These are phyloP conservation scores for Sporisorium sorghi DNA, from an alignment of 1,284 basidiomycete species.

Conservation along the genomic window DNA sequence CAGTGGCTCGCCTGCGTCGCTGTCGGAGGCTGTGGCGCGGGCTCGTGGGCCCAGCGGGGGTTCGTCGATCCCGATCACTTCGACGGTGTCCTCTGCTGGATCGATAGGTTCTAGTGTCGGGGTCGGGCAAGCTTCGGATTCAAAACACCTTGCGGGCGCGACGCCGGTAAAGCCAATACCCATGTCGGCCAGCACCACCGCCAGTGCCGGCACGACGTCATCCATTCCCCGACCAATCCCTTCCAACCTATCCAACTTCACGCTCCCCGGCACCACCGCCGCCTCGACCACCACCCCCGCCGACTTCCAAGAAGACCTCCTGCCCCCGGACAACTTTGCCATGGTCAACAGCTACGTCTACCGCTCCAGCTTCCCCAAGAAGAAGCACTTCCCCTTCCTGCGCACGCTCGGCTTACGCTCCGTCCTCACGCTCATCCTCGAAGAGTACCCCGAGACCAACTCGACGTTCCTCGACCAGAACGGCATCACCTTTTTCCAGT, in stretches of 20 bases:
- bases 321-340: conserved; percentile 69
- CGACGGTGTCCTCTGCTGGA: conserved; percentile 29
- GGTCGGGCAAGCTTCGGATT: neutral
- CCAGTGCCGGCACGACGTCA: conserved; percentile 10
- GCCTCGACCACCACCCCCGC: neutral
- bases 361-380: conserved; percentile 72
- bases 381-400: conserved; percentile 73
- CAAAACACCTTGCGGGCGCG: neutral
- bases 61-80: conserved; percentile 15
- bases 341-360: conserved; percentile 72
- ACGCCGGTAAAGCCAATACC: conserved; percentile 2
- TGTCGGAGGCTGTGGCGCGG: conserved; percentile 22
- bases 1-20: conserved; percentile 29
- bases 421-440: conserved; percentile 73
- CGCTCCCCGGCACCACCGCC: conserved; percentile 5
- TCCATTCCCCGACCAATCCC: conserved; percentile 3
- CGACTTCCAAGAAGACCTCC: conserved; percentile 48
- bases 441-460: conserved; percentile 74
- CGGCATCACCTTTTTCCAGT: conserved; percentile 72
- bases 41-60: neutral
- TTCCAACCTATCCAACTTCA: conserved; percentile 5
- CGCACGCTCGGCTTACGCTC: conserved; percentile 72
- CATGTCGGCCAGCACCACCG: conserved; percentile 21
- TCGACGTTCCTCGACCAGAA: conserved; percentile 70
- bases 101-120: conserved; percentile 25